Percentiles rank a stretch among this genome's conserved stretches.
These are phyloP conservation scores for Terfezia boudieri DNA, from an alignment of 495 filamentous ascomycete species.

Conservation along the genomic window DNA sequence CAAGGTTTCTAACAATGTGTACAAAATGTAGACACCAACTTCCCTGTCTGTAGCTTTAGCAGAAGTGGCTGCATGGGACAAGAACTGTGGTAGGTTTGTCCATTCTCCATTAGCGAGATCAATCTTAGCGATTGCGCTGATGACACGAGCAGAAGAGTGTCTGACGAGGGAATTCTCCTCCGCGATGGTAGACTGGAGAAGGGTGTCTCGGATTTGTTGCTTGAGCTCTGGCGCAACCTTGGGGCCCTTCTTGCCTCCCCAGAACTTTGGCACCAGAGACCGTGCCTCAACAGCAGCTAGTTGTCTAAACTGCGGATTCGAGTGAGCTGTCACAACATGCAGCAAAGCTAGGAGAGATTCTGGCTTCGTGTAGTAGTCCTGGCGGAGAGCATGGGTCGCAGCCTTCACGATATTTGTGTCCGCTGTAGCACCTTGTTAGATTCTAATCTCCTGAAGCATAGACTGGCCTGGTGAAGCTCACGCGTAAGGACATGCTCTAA, in stretches of 20 bases:
- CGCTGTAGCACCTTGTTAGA: slow-evolving; percentile 25
- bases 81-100: slow-evolving; percentile 52
- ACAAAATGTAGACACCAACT: slow-evolving; percentile 80
- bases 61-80: slow-evolving; percentile 49
- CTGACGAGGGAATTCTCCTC: slow-evolving; percentile 53
- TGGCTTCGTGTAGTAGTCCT: slow-evolving; percentile 73
- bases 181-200: slow-evolving; percentile 58
- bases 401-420: slow-evolving; percentile 66
- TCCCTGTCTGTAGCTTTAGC: slow-evolving; percentile 57
- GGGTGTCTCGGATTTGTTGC: slow-evolving; percentile 50
- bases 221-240: slow-evolving; percentile 30
- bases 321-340: slow-evolving; percentile 58
- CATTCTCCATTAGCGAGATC: slow-evolving; percentile 78
- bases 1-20: slow-evolving; percentile 66
- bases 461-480: slow-evolving; percentile 24
- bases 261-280: slow-evolving; percentile 66
- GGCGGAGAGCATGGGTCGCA: slow-evolving; percentile 71
- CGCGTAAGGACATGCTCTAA: slow-evolving; percentile 53
- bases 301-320: slow-evolving; percentile 52
- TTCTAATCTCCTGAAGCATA: background rate
- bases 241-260: slow-evolving; percentile 26
- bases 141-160: slow-evolving; percentile 69
- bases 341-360: slow-evolving; percentile 62
- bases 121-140: slow-evolving; percentile 64
- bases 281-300: slow-evolving; percentile 74